Conservation (phyloP, 2,329 filamentous ascomycete genomes). For the Aspergillus amoenus region DNA sequence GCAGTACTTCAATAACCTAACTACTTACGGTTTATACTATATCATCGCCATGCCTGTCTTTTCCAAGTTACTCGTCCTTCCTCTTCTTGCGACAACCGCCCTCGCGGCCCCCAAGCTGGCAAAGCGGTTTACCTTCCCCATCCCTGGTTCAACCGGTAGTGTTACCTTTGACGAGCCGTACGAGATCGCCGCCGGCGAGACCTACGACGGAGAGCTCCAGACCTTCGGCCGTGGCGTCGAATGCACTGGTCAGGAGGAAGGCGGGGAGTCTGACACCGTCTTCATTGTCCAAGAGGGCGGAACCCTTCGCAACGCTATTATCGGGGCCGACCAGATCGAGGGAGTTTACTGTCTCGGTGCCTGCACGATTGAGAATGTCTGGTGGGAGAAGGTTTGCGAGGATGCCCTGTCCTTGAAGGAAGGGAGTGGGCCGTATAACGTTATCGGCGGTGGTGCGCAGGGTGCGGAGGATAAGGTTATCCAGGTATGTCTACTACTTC, state of each 20-base stretch:
- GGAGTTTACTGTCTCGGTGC: conserved; percentile 40
- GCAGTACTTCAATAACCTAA: too few relatives aligned
- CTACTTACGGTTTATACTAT: too few relatives aligned
- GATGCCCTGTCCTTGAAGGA: conserved; percentile 33
- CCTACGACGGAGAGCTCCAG: conserved; percentile 52
- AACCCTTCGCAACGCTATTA: conserved; percentile 39
- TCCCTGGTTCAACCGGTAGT: conserved; percentile 44
- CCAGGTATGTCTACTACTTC: conserved; percentile 14
- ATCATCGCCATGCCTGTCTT: too few relatives aligned
- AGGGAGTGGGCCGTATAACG: too few relatives aligned
- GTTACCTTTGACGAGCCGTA: conserved; percentile 42
- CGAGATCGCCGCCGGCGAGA: conserved; percentile 42
- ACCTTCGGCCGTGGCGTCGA: conserved; percentile 45
- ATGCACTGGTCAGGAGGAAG: conserved; percentile 43
- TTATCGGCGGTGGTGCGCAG: not conserved
- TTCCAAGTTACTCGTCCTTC: not conserved
- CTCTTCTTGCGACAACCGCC: not conserved
- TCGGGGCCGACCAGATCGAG: conserved; percentile 41
- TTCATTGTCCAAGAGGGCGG: conserved; percentile 33
- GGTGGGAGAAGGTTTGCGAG: conserved; percentile 36
- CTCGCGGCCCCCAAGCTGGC: not conserved
- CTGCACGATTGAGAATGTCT: conserved; percentile 31
- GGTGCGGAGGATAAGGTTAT: conserved; percentile 37
- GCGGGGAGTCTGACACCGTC: conserved; percentile 42
- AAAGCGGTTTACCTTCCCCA: conserved; percentile 21